A percentile compares a stretch with the other conserved stretches of the same genome.
phyloP scores from a whole-genome alignment of 2,329 filamentous ascomycete genomes.

The Colletotrichum sp. region DNA sequence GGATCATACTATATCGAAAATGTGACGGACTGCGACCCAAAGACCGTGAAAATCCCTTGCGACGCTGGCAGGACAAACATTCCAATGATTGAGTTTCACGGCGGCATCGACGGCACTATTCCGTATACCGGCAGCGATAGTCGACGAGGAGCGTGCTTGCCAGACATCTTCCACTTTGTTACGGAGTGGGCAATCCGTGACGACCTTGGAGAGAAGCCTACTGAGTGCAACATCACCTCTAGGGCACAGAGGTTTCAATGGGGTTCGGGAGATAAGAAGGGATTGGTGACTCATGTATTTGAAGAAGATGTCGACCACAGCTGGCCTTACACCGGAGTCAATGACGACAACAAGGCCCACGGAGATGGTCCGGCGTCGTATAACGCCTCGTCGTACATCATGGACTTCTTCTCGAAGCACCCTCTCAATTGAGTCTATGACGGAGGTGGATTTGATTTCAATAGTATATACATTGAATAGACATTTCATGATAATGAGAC shows the following conservation, averaged over 20 bases:
- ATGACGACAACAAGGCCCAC: constrained; percentile 20
- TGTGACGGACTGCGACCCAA: constrained; percentile 34
- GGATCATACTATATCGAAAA: constrained; percentile 46
- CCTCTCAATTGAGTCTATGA: not conserved
- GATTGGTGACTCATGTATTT: not conserved
- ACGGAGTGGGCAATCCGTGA: constrained; percentile 41
- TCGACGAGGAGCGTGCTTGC: constrained; percentile 46
- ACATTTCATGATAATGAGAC: not conserved
- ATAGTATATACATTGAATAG: not conserved
- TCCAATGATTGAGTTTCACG: constrained; percentile 56
- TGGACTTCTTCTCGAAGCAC: constrained; percentile 20
- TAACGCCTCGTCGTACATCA: constrained; percentile 22
- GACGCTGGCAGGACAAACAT: constrained; percentile 36
- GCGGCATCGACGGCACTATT: constrained; percentile 51
- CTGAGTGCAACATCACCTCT: not conserved
- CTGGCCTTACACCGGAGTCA: constrained; percentile 20
- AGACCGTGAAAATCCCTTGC: constrained; percentile 41
- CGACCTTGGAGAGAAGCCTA: constrained; percentile 16
- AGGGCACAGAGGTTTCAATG: not conserved
- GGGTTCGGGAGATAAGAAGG: not conserved
- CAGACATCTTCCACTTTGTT: constrained; percentile 45
- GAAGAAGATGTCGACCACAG: constrained; percentile 21
- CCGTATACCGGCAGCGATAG: constrained; percentile 41
- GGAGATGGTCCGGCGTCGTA: constrained; percentile 22
- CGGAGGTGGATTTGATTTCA: not conserved